Base-by-base conservation (phyloP, 805 yeast genomes). In the Naumovozyma baii region DNA sequence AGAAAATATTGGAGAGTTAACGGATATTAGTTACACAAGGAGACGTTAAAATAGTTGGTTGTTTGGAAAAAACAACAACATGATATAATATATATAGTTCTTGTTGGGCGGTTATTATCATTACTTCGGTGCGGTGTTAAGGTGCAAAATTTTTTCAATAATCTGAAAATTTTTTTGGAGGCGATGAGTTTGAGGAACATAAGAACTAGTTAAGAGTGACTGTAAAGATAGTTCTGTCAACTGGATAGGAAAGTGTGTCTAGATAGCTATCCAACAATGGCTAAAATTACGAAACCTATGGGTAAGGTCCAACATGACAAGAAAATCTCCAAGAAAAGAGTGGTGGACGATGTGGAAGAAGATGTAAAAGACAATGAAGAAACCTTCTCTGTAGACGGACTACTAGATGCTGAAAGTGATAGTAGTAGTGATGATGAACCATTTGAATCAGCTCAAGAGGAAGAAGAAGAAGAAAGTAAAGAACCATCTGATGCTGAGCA, bases 291-390 rank as follows among this genome's bases (percentile, higher is more conserved):
- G 7, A 22, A 22, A 22, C 10, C 26, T 22, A 22, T 10, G 10
- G 10, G 9, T 10, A 10, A 22, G 26, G 26, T 22, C 10, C 9
- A 7, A 10, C 9, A 22, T 22, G 10, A 7, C 9, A 29, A 29
- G 13, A 29, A 5, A 8, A 5, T 8, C 31, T 41, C 53, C 16
- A 55, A 52, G 39, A 54, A 52, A 36, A 48, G 59, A 39, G 33
- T 41, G 14, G 50, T 49, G 20, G 47, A 42, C 7, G 45, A 39
- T 9, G 38, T 32, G 5, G 46, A 45, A 5, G 57, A 52, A 17
- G 53, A 50, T 25, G 49, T 43, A 25, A 52, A 49, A 33, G 54
- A 48, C 3, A 38, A 38, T 10, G 48, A 45, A 25, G 49, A 47
- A 4, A 45, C 42, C 15, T 41, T 42, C 18, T n/a, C 38, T 10